A percentile compares a stretch with the other conserved stretches of the same genome.
Conservation (phyloP, 2,329 filamentous ascomycete species). For the Xylariaceae sp. region DNA sequence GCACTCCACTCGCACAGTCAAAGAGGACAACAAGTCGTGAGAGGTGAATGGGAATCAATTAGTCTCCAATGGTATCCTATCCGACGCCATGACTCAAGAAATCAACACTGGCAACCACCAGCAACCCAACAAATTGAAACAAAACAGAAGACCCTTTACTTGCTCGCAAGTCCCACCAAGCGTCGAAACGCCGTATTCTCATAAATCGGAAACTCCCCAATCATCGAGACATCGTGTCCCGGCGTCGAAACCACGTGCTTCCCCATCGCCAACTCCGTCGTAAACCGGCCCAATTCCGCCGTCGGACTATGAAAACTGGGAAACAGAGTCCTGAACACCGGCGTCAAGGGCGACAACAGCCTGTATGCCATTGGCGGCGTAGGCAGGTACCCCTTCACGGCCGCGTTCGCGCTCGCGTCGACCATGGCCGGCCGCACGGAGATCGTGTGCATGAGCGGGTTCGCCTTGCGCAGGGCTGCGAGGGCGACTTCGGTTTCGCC, state of each 20-base stretch:
- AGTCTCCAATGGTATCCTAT: no score
- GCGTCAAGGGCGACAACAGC: constrained; percentile 20
- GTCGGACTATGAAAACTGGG: constrained; percentile 38
- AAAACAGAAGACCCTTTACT: not conserved
- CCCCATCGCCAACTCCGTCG: constrained; percentile 44
- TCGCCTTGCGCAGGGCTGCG: constrained; percentile 43
- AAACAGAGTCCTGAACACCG: constrained; percentile 16
- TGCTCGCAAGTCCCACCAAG: constrained; percentile 4
- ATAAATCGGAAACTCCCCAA: constrained; percentile 30
- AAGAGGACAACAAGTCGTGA: no score
- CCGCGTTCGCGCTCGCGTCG: constrained; percentile 42
- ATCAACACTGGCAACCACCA: no score
- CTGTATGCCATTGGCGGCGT: constrained; percentile 21
- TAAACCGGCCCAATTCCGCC: constrained; percentile 38
- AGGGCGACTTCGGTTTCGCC: constrained; percentile 59
- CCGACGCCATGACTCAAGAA: no score
- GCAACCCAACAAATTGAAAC: no score
- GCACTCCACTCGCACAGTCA: no score
- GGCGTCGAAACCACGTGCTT: constrained; percentile 26
- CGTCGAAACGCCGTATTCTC: constrained; percentile 30
- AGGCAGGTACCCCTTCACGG: constrained; percentile 41
- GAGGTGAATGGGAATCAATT: no score
- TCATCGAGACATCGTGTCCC: constrained; percentile 24
- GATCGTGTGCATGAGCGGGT: constrained; percentile 47
- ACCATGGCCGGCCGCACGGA: constrained; percentile 56